Evolutionary conservation across 345 rosid species (phyloP).

Genomic region (Acer campestre): DNA sequence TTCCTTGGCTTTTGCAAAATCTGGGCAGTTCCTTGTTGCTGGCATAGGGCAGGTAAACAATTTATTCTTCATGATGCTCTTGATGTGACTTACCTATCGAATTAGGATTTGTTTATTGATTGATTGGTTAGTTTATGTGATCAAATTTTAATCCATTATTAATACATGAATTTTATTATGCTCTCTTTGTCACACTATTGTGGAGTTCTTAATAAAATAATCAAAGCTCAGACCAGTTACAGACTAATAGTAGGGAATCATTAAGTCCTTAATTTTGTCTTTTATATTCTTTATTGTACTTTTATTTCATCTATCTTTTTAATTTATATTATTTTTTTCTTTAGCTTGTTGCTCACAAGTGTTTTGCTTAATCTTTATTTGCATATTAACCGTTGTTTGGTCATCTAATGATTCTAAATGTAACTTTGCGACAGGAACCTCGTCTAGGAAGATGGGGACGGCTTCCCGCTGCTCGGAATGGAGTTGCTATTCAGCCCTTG

Average conservation of each 20-base stretch:
- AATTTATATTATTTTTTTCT: not conserved
- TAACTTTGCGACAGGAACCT: conserved; percentile 62
- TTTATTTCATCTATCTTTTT: not conserved
- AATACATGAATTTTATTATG: no score
- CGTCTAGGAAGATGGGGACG: conserved; percentile 95
- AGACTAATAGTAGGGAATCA: no score
- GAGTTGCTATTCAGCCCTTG: conserved; percentile 74
- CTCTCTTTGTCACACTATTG: no score
- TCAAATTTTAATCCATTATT: not conserved
- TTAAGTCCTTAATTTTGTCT: not conserved
- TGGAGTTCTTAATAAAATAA: no score
- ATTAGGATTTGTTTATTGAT: not conserved
- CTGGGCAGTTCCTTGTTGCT: conserved; percentile 82
- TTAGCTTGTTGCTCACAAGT: not conserved
- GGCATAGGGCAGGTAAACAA: conserved; percentile 83
- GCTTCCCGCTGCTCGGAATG: conserved; percentile 59
- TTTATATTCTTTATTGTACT: not conserved
- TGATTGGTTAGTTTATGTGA: not conserved
- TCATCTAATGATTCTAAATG: conserved; percentile 10
- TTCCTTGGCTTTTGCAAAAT: conserved; percentile 85
- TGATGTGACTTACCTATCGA: not conserved
- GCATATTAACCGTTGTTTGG: not conserved
- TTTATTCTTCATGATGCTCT: not conserved
- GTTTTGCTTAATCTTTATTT: not conserved
- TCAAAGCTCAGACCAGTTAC: no score